Evolutionary conservation across 2,329 filamentous ascomycete species (phyloP).

Genomic region (Chalara sp.): DNA sequence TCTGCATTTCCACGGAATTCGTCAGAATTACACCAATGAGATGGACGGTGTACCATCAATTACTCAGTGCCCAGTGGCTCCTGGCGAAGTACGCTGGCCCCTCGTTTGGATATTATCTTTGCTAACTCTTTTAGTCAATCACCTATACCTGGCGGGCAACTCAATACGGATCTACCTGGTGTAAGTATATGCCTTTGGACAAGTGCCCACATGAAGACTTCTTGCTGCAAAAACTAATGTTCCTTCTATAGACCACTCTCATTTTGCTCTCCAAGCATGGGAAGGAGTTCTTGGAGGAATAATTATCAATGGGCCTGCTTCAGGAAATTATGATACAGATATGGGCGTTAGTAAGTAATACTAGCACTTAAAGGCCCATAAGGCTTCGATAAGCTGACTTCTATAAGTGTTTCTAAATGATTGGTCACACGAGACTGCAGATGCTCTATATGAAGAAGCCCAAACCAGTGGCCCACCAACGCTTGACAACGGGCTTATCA

Average conservation of each 20-base stretch:
- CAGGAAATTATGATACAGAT: slow-evolving; percentile 54
- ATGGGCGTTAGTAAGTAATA: slow-evolving; percentile 35
- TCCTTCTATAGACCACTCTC: too few relatives aligned
- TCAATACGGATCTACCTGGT: slow-evolving; percentile 44
- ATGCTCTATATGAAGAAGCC: slow-evolving; percentile 12
- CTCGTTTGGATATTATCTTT: neutral
- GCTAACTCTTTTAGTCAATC: neutral
- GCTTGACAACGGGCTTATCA: slow-evolving; percentile 26
- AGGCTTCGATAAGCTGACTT: too few relatives aligned
- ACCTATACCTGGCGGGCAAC: slow-evolving; percentile 14
- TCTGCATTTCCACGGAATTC: slow-evolving; percentile 41
- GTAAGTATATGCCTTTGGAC: slow-evolving; percentile 32
- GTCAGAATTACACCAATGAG: slow-evolving; percentile 32
- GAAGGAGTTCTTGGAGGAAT: slow-evolving; percentile 54
- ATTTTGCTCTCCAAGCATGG: slow-evolving; percentile 32
- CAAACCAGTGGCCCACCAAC: slow-evolving; percentile 16
- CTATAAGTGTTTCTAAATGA: too few relatives aligned
- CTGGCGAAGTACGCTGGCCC: slow-evolving; percentile 22
- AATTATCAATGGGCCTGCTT: slow-evolving; percentile 52
- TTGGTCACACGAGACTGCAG: slow-evolving; percentile 16
- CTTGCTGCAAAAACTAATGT: too few relatives aligned
- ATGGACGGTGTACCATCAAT: slow-evolving; percentile 37
- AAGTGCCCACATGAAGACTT: too few relatives aligned
- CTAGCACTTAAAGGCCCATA: too few relatives aligned
- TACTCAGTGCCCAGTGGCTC: slow-evolving; percentile 58